These are phyloP conservation scores for Aspergillus aculeatinus DNA, from an alignment of 2,329 filamentous ascomycete genomes.

Conservation along the genomic window DNA sequence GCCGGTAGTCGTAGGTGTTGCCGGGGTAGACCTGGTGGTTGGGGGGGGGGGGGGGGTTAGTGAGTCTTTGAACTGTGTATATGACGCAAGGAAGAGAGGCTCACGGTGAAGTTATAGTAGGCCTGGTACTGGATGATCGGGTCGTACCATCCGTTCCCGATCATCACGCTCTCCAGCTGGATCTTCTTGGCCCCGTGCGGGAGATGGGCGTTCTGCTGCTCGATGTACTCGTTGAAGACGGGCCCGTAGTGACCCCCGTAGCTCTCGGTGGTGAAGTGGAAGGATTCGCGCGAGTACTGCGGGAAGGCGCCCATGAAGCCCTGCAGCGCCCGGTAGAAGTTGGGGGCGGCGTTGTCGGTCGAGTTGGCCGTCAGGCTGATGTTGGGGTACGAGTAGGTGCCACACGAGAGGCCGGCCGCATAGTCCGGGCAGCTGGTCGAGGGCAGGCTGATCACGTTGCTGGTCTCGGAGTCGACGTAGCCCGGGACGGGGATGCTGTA, in stretches of 20 bases:
- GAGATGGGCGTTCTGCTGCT: constrained; percentile 10
- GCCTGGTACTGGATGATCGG: constrained; percentile 5
- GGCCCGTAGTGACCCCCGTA: constrained; percentile 9
- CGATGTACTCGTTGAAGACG: constrained; percentile 11
- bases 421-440: constrained; percentile 2
- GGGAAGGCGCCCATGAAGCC: constrained; percentile 12
- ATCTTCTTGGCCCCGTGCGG: constrained; percentile 7
- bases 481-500: constrained; percentile 9
- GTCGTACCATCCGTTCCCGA: constrained; percentile 7
- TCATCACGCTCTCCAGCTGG: constrained; percentile 6
- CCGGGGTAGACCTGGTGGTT: constrained; percentile 1
- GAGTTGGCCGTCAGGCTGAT: constrained; percentile 3
- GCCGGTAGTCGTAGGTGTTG: constrained; percentile 10
- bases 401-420: neutral
- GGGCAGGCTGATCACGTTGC: constrained; percentile 5
- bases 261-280: constrained; percentile 11
- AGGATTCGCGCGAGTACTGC: constrained; percentile 7
- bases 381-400: constrained; percentile 4
- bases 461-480: constrained; percentile 4
- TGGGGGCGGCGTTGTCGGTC: constrained; percentile 9
- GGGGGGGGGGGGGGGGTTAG: neutral
- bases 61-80: neutral
- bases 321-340: constrained; percentile 10
- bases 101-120: constrained; percentile 8
- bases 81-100: neutral